Evolutionary conservation across 768 basidiomycete genomes (phyloP).

Genomic region (Hirschioporus abietinus): DNA sequence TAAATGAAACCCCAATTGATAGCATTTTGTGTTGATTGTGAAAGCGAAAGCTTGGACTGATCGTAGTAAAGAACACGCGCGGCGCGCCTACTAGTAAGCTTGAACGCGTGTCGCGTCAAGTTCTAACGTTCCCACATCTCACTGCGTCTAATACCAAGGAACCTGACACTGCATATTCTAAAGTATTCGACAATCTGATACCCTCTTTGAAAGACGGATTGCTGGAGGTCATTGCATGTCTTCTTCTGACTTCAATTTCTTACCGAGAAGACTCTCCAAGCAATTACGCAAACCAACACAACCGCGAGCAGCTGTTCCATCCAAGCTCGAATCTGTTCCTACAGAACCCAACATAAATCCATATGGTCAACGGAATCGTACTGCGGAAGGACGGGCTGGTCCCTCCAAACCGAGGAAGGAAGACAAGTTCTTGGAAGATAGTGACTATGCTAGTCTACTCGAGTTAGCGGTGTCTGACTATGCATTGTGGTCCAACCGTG

Average conservation of each 20-base stretch:
- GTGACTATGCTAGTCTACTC: conserved; percentile 47
- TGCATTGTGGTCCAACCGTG: conserved; percentile 57
- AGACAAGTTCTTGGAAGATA: conserved; percentile 17
- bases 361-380: neutral
- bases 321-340: neutral
- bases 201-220: neutral
- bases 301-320: neutral
- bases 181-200: no score
- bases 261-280: conserved; percentile 4
- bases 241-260: neutral
- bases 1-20: no score
- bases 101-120: no score
- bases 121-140: no score
- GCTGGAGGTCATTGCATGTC: neutral
- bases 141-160: no score
- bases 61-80: no score
- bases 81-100: no score
- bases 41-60: no score
- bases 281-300: neutral
- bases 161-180: no score
- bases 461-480: conserved; percentile 67
- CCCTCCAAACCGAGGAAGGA: neutral
- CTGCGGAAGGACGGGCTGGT: neutral
- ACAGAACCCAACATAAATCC: neutral
- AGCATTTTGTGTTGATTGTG: no score